Base-by-base conservation (phyloP, 495 filamentous ascomycete species). In the Clavariopsis aquatica region DNA sequence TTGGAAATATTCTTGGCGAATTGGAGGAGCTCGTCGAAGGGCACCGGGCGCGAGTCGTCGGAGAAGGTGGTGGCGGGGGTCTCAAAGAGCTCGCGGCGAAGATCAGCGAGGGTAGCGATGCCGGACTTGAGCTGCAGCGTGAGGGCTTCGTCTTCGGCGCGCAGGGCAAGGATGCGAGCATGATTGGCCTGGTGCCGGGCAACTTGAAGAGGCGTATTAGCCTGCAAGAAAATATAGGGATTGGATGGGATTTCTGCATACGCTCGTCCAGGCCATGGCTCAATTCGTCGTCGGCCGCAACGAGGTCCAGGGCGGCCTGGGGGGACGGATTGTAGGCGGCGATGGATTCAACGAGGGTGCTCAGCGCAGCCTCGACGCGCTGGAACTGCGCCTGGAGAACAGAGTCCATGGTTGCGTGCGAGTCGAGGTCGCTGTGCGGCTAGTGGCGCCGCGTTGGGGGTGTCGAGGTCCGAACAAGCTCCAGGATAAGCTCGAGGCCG, bases 1-100 rank as follows among this genome's bases (percentile, higher is more conserved):
- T 83, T 85, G 58, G 83, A 85, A 63, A 93, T 91, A 64, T 82
- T 82, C n/a, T 84, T 83, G 9, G 90, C 90, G 69, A 88, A 92
- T 47, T 76, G 75, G 8, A 93, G 83, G 1, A 93, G 81, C 55
- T 92, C 87, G 49, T 78, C 78, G 57, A 86, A 87, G 13, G 81
- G 78, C 54, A 92, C 83, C 17, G 74, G 66, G 20, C 69, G 64
- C 15, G 74, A 65, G 7, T 71, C 61, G 29, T 69, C 47, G 1
- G 83, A 77, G 68, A 82, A 80, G 15, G 69, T 70, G 0, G 83
- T 87, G 0, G 83, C 78, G 0, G 84, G 80, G 0, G 84, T 83
- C 20, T 79, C 71, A 15, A 85, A 78, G 27, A 92, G 79, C 59
- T 91, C 87, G 56, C 82, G 83, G 55, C 90, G 84, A 28, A 87